Evolutionary conservation across 1,284 basidiomycete species (phyloP), one percentile per base, ranked within the genome.

Genomic region (Boletus sp.): DNA sequence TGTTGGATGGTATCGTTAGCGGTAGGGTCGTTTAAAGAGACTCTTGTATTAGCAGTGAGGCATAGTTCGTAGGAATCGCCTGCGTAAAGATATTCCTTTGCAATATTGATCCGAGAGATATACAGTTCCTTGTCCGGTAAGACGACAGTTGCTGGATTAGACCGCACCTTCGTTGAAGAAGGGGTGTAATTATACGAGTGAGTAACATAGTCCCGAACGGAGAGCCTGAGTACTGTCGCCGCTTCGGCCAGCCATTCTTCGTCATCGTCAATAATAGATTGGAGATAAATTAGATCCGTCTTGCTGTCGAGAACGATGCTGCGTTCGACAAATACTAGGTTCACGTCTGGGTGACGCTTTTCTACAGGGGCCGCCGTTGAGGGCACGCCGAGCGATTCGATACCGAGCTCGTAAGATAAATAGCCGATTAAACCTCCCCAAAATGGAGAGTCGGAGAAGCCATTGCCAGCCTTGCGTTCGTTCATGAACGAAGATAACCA

Each of bases 51-150:
- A 1, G 93, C 96, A 1, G 96, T 98, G 46, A 98, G 80, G 69
- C 97, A 98, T 25, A 98, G 83, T 72, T 98, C 96, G 76, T 98
- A 98, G n/a, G 94, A 95, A 73, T 98, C 92, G 8, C 96, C 96
- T 43, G 89, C 81, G 59, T 83, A 88, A 27, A 98, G 87, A 57
- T 85, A 83, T 57, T 91, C 87, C 69, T 95, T 88, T 14, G 93
- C 92, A 40, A 80, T 72, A 35, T 86, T 79, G 68, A 98, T 95
- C 46, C 86, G 86, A 21, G 82, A 76, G 57, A 90, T 86, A 77
- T 98, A 98, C 3, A 74, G 71, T 1, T 75, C 72, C 69, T 82
- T 82, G 67, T 85, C 80, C 0, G 88, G 90, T 52, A 86, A 70
- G 10, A 70, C 75, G 38, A 89, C 74, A 6, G 69, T 71, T 23